These are phyloP conservation scores for Mycena capillaripes DNA, from an alignment of 768 basidiomycete genomes.

Conservation along the genomic window DNA sequence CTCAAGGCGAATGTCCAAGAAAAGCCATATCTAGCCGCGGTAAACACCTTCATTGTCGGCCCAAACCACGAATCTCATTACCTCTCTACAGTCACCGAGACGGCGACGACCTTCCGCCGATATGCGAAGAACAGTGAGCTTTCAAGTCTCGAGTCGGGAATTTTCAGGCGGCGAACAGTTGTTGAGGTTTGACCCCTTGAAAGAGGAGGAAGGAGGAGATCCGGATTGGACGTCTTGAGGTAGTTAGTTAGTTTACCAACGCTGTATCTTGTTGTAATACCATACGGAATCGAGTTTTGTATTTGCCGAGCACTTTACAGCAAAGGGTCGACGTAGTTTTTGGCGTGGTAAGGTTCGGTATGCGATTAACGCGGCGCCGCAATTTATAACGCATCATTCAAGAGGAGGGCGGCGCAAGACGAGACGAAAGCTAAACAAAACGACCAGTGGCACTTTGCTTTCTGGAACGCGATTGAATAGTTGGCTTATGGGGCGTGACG, in stretches of 20 bases:
- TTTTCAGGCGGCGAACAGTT: not conserved
- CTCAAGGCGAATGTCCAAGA: conserved; percentile 30
- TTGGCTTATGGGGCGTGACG: too few relatives aligned
- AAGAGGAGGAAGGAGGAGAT: conserved; percentile 22
- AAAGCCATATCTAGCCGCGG: conserved; percentile 28
- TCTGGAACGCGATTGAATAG: too few relatives aligned
- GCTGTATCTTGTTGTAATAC: conserved; percentile 28
- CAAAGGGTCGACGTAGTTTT: not conserved
- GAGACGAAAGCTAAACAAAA: not conserved
- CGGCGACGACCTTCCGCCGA: conserved; percentile 37
- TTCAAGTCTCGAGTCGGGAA: conserved; percentile 29
- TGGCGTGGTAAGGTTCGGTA: too few relatives aligned
- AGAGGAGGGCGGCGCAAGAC: not conserved
- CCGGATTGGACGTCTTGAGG: conserved; percentile 39
- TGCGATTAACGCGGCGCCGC: too few relatives aligned
- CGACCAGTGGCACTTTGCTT: too few relatives aligned
- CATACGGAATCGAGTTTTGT: not conserved
- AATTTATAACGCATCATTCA: too few relatives aligned
- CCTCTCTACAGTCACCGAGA: conserved; percentile 34
- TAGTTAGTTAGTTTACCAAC: not conserved
- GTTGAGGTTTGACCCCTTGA: conserved; percentile 14
- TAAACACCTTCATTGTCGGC: not conserved
- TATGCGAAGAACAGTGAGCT: conserved; percentile 46
- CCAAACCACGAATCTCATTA: not conserved
- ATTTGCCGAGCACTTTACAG: conserved; percentile 33